Base-by-base conservation (phyloP, 805 yeast species). In the Zygosaccharomyces rouxii region DNA sequence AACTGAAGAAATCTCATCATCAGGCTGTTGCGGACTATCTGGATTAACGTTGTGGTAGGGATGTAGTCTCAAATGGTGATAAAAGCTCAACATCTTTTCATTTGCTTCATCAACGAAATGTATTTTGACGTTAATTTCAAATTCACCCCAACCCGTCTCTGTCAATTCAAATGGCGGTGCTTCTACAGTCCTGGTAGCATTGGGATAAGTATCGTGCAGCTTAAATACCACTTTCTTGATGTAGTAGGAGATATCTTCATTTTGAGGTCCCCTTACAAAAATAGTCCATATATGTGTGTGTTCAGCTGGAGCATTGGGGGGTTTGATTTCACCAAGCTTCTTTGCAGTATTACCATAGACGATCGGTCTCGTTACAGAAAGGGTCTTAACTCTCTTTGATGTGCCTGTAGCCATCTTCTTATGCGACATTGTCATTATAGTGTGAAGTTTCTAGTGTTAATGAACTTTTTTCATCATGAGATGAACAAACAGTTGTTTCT, bases 91-190 rank as follows among this genome's bases (percentile, higher is more conserved):
- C 66, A 86, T 83, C 71, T 94, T 94, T 63, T 94, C 99, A 56
- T 83, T 84, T 13, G 95, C 84, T 26, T 87, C 95, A n/a, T 83
- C 77, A 33, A 82, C 83, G 66, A 94, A 94, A 65, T 83, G 90
- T 14, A 94, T 79, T 63, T 90, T 87, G 47, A 94, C 83, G 31
- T 86, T 80, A 52, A 94, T 85, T 62, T 94, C 99, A 68, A 94
- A 94, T 67, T 94, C 99, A 56, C 99, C 99, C 99, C 99, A 94
- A 0, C 99, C 99, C 0, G 98, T 87, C 62, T 94, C 99, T 1
- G 96, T 86, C 25, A 94, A 89, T 65, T 89, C 95, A 60, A 85
- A 94, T 0, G 99, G 99, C 1, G 98, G 97, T 26, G 73, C 64
- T 53, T 94, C 98, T 13, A 92, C 75, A 1, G 94, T 77, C 47